These are phyloP conservation scores for Gossypium schwendimanii DNA, from an alignment of 441 rosid genomes.

Conservation along the genomic window DNA sequence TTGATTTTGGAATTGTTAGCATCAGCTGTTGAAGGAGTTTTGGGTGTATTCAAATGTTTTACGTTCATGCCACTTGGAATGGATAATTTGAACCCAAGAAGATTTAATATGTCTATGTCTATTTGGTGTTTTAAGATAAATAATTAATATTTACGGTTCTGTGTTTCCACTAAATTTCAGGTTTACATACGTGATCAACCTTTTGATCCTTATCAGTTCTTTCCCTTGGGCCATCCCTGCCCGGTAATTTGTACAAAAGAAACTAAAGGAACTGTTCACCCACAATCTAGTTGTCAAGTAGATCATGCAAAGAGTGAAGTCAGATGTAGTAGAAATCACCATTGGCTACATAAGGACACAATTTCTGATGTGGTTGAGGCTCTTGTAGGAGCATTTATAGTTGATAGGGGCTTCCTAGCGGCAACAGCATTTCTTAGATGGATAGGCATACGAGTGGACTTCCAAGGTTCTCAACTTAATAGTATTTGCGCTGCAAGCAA, in stretches of 20 bases:
- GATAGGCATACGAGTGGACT: slow-evolving; percentile 72
- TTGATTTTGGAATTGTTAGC: slow-evolving; percentile 4
- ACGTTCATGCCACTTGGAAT: neutral
- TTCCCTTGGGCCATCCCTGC: slow-evolving; percentile 74
- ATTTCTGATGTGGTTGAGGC: slow-evolving; percentile 94
- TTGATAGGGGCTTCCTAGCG: slow-evolving; percentile 86
- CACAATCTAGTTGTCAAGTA: slow-evolving; percentile 21
- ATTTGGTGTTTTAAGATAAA: neutral
- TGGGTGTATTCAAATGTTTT: neutral
- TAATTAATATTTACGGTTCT: neutral
- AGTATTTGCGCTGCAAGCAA: slow-evolving; percentile 52
- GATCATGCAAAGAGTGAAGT: slow-evolving; percentile 36
- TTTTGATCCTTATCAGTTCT: slow-evolving; percentile 78
- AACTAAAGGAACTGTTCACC: slow-evolving; percentile 41
- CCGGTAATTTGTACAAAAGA: slow-evolving; percentile 49
- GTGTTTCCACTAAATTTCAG: slow-evolving; percentile 32
- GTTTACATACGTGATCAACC: slow-evolving; percentile 85
- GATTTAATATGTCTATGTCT: neutral
- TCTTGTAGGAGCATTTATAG: slow-evolving; percentile 86
- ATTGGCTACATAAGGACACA: slow-evolving; percentile 75
- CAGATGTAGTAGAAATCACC: slow-evolving; percentile 82
- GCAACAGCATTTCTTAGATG: slow-evolving; percentile 77
- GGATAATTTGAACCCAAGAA: neutral
- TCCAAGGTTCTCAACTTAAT: slow-evolving; percentile 48
- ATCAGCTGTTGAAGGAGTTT: neutral